Percentiles rank a stretch among this genome's conserved stretches.
Conservation (phyloP, 192 early-diverging fungal genomes). For the Mortierella alpina region DNA sequence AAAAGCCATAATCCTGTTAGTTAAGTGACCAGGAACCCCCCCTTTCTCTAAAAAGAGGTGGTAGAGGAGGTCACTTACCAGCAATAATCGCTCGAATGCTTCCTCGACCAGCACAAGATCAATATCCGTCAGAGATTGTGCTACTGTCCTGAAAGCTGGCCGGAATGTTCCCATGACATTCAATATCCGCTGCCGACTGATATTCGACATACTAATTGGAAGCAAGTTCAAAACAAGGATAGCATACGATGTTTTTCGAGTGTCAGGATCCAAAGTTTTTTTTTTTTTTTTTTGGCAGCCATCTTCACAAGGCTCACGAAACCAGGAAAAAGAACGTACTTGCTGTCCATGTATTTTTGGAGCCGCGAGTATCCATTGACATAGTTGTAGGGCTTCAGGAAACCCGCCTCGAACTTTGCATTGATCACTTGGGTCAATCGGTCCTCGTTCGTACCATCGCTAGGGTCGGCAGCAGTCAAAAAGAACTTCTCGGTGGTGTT, state of each 20-base stretch:
- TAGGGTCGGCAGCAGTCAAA: constrained; percentile 92
- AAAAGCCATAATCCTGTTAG: neutral
- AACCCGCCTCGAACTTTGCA: constrained; percentile 95
- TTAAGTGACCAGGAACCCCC: neutral
- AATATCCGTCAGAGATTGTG: constrained; percentile 91
- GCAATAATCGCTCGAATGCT: constrained; percentile 91
- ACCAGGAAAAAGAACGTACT: constrained; percentile 55
- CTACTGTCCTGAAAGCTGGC: constrained; percentile 88
- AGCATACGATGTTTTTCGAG: neutral
- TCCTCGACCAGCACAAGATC: constrained; percentile 96
- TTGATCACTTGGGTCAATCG: constrained; percentile 91
- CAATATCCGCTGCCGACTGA: constrained; percentile 81
- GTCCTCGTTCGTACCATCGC: constrained; percentile 86
- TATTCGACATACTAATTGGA: constrained; percentile 69
- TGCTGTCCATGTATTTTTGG: constrained; percentile 90
- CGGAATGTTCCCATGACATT: constrained; percentile 90
- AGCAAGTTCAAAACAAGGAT: neutral
- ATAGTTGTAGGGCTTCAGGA: constrained; percentile 98
- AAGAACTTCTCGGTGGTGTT: constrained; percentile 89
- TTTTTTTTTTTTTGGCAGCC: neutral
- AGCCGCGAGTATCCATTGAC: constrained; percentile 90
- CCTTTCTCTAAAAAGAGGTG: neutral
- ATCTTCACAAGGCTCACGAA: neutral
- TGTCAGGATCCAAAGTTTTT: neutral
- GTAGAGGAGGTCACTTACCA: constrained; percentile 56